phyloP scores from a whole-genome alignment of 2,329 filamentous ascomycete species.

The Trichophyton schoenleinii region DNA sequence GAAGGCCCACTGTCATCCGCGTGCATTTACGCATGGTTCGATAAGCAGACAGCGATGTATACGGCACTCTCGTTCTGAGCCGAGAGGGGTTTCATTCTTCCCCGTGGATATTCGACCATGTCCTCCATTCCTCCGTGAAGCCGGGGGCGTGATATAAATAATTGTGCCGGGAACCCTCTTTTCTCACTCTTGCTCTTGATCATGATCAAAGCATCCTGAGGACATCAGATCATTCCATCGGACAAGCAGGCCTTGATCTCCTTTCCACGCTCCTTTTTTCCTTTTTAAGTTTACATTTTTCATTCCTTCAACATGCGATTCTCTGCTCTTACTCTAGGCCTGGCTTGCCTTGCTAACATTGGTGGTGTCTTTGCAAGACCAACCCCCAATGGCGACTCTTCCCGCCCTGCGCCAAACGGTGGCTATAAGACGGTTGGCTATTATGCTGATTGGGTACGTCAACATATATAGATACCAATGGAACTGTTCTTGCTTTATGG shows the following conservation, averaged over 20 bases:
- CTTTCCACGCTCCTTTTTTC: neutral
- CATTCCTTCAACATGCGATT: conserved; percentile 4
- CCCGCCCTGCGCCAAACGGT: neutral
- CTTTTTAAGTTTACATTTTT: neutral
- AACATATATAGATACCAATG: neutral
- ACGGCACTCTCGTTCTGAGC: neutral
- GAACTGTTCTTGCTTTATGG: too few relatives aligned
- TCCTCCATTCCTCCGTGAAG: neutral
- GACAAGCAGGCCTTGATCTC: conserved; percentile 3
- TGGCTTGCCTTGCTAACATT: conserved; percentile 1
- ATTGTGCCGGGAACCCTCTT: neutral
- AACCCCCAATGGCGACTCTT: neutral
- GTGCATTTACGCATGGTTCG: neutral
- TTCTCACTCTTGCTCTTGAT: neutral
- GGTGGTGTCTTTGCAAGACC: neutral
- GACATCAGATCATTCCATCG: neutral
- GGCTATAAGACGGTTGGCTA: conserved; percentile 10
- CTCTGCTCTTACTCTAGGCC: conserved; percentile 4
- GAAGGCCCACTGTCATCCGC: neutral
- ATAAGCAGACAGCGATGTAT: neutral
- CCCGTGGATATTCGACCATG: neutral
- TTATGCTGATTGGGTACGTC: conserved; percentile 11
- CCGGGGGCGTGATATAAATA: neutral
- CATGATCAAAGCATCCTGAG: neutral
- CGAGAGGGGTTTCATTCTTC: conserved; percentile 1